Conservation (phyloP, 2,329 filamentous ascomycete genomes). For the Herpotrichia juniperi region DNA sequence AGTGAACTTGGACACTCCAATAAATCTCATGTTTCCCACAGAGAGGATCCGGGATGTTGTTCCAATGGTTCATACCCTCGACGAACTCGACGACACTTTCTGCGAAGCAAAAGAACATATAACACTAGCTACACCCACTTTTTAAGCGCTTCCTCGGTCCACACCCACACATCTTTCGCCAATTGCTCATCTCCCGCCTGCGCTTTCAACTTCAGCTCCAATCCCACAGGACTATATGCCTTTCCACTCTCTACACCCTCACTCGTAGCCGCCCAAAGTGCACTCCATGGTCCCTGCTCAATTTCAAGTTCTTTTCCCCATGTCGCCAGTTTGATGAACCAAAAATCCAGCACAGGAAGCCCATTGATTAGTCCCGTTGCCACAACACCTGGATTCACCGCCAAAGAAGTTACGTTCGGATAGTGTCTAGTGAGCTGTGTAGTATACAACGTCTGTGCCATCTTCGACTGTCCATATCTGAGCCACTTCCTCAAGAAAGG, state of each 20-base stretch:
- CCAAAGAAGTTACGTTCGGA: conserved; percentile 47
- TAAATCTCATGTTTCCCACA: neutral
- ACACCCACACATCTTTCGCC: conserved; percentile 20
- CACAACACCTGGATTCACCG: conserved; percentile 54
- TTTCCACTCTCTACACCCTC: conserved; percentile 36
- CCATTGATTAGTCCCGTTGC: conserved; percentile 44
- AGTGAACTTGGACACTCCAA: neutral
- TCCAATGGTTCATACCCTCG: neutral
- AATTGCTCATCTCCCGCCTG: conserved; percentile 14
- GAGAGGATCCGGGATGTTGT: neutral
- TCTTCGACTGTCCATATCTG: conserved; percentile 55
- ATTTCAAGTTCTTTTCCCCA: neutral
- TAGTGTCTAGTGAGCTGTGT: conserved; percentile 47
- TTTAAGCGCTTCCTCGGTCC: conserved; percentile 23
- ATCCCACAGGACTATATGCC: conserved; percentile 43
- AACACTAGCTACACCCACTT: no score
- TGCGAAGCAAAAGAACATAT: neutral
- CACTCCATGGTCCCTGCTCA: neutral
- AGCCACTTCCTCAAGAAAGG: conserved; percentile 17
- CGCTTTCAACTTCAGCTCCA: neutral
- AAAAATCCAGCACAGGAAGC: conserved; percentile 16
- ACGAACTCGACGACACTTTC: neutral
- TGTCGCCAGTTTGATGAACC: conserved; percentile 7
- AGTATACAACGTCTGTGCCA: conserved; percentile 54
- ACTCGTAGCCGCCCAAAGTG: conserved; percentile 3